phyloP scores from a whole-genome alignment of 495 filamentous ascomycete genomes.

The Viridothelium virens region DNA sequence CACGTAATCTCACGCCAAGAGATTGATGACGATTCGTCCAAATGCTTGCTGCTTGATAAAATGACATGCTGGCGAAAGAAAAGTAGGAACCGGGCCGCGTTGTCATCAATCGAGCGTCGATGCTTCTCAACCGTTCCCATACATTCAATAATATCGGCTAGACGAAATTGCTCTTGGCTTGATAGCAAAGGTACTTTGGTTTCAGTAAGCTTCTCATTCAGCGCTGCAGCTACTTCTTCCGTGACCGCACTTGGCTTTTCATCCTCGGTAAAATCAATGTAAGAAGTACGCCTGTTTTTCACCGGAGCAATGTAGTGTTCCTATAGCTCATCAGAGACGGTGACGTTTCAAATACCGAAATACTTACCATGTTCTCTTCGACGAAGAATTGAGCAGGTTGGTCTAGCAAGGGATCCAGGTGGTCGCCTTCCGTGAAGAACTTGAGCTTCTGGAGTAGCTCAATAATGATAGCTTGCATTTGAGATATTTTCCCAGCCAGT shows the following conservation, averaged over 20 bases:
- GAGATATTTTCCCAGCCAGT: slow-evolving; percentile 61
- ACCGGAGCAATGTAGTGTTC: slow-evolving; percentile 30
- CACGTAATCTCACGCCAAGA: slow-evolving; percentile 92
- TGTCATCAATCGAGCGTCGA: slow-evolving; percentile 83
- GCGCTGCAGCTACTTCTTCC: slow-evolving; percentile 59
- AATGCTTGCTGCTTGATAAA: slow-evolving; percentile 48
- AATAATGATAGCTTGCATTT: slow-evolving; percentile 69
- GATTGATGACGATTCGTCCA: slow-evolving; percentile 44
- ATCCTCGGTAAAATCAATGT: slow-evolving; percentile 44
- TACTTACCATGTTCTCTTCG: background rate
- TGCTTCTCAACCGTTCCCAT: slow-evolving; percentile 82
- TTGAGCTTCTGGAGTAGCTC: slow-evolving; percentile 71
- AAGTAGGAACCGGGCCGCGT: slow-evolving; percentile 80
- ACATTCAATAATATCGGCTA: slow-evolving; percentile 83
- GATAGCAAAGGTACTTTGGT: slow-evolving; percentile 75
- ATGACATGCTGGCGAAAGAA: slow-evolving; percentile 83
- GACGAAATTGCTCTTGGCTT: slow-evolving; percentile 78
- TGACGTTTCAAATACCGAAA: background rate
- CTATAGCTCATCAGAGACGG: slow-evolving; percentile 35
- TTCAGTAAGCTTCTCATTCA: slow-evolving; percentile 71
- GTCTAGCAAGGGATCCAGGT: slow-evolving; percentile 70
- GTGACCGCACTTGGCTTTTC: slow-evolving; percentile 51
- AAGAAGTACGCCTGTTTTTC: slow-evolving; percentile 49
- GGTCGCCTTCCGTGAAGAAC: slow-evolving; percentile 75
- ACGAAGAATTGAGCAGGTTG: slow-evolving; percentile 47